Conservation (phyloP, 768 basidiomycete genomes). For the Pleurotus citrinopileatus region DNA sequence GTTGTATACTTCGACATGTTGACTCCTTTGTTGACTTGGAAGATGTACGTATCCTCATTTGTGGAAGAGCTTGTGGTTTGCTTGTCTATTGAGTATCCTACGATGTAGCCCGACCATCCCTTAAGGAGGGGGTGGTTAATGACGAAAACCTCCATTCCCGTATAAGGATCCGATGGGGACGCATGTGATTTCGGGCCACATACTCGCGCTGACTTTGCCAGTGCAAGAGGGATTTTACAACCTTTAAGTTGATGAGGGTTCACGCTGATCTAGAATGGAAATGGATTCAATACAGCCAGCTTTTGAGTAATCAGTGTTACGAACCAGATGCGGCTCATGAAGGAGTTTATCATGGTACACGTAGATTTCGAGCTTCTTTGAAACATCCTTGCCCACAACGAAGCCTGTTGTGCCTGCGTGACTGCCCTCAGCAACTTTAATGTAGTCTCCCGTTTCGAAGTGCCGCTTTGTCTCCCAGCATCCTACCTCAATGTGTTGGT, state of each 20-base stretch:
- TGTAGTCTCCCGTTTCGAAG: background rate
- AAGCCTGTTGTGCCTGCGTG: background rate
- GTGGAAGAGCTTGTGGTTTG: background rate
- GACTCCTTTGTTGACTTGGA: background rate
- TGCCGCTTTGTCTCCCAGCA: background rate
- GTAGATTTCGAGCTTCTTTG: too few species aligned
- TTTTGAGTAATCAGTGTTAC: too few species aligned
- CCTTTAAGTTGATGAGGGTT: too few species aligned
- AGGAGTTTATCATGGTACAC: too few species aligned
- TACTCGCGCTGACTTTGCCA: too few species aligned
- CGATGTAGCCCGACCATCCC: background rate
- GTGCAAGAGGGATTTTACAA: too few species aligned
- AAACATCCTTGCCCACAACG: too few species aligned
- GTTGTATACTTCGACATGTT: background rate
- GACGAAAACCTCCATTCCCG: background rate
- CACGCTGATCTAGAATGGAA: too few species aligned
- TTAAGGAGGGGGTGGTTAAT: background rate
- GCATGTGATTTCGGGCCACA: too few species aligned
- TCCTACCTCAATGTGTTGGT: background rate
- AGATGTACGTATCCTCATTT: background rate
- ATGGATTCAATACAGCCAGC: too few species aligned
- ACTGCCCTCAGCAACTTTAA: background rate
- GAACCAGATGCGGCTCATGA: too few species aligned
- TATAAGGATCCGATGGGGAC: too few species aligned
- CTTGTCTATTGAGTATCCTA: background rate